These are phyloP conservation scores for Amyloporia xantha DNA, from an alignment of 768 basidiomycete species.

Conservation along the genomic window DNA sequence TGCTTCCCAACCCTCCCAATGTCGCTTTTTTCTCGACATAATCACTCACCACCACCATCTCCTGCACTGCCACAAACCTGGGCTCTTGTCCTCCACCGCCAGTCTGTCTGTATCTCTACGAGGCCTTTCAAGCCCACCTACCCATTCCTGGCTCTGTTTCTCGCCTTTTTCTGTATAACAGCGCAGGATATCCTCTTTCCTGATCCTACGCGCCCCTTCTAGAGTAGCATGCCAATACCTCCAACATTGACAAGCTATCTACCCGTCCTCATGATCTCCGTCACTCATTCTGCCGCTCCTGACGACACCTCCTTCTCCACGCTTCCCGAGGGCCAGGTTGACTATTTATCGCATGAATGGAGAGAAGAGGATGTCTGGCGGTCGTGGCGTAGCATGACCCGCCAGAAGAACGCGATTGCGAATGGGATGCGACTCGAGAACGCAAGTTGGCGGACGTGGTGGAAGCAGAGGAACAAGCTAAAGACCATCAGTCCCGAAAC, in stretches of 20 bases:
- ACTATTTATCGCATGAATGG: constrained; percentile 98
- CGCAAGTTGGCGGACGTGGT: constrained; percentile 98
- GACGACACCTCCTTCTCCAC: constrained; percentile 82
- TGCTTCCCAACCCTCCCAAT: no score
- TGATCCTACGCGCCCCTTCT: background rate
- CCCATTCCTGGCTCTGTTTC: no score
- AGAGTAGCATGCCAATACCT: constrained; percentile 20
- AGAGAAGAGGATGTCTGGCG: constrained; percentile 97
- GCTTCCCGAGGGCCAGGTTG: constrained; percentile 87
- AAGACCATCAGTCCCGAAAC: constrained; percentile 96
- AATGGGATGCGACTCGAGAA: constrained; percentile 96
- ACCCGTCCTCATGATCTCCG: constrained; percentile 62
- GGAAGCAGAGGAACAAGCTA: constrained; percentile 96
- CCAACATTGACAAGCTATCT: constrained; percentile 43
- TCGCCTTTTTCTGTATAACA: no score
- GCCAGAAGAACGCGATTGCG: constrained; percentile 96
- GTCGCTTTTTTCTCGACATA: background rate
- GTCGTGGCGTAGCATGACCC: constrained; percentile 97
- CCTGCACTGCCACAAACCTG: no score
- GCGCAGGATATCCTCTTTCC: no score
- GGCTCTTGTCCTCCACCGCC: no score
- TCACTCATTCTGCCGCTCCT: constrained; percentile 46
- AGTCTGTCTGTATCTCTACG: no score
- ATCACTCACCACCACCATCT: background rate
- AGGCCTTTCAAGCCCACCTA: background rate